Evolutionary conservation across 768 basidiomycete species (phyloP).

Genomic region (Auriculariales sp.): DNA sequence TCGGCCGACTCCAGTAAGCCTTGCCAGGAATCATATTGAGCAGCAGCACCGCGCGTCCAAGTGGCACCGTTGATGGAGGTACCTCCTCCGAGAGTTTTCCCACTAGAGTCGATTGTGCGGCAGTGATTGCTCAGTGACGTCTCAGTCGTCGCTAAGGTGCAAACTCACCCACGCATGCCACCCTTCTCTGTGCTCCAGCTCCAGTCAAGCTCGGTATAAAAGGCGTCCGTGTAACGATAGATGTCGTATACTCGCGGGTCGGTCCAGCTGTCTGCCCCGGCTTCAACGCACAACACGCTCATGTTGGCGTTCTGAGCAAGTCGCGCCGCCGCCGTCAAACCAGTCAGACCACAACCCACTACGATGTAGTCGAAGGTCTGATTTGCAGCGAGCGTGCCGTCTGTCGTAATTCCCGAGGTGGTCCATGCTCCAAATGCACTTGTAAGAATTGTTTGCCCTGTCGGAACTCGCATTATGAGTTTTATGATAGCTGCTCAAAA

Average conservation of each 20-base stretch:
- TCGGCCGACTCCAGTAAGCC: slow-evolving; percentile 17
- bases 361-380: slow-evolving; percentile 18
- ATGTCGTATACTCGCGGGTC: slow-evolving; percentile 32
- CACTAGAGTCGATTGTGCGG: too few species aligned
- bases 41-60: slow-evolving; percentile 28
- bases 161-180: neutral
- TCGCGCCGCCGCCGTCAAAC: slow-evolving; percentile 32
- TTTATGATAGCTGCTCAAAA: too few species aligned
- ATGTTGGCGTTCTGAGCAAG: slow-evolving; percentile 28
- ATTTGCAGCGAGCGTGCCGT: slow-evolving; percentile 4
- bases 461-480: too few species aligned
- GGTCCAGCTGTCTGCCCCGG: slow-evolving; percentile 30
- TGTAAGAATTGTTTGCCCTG: too few species aligned
- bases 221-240: slow-evolving; percentile 28
- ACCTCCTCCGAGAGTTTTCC: slow-evolving; percentile 25
- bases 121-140: too few species aligned
- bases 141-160: neutral
- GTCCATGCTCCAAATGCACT: too few species aligned
- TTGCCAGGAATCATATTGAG: slow-evolving; percentile 29
- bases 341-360: slow-evolving; percentile 30
- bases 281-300: slow-evolving; percentile 36
- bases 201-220: slow-evolving; percentile 31
- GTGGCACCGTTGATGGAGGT: slow-evolving; percentile 34
- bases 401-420: slow-evolving; percentile 2
- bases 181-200: slow-evolving; percentile 29